Conservation (phyloP, 2,329 filamentous ascomycete genomes). For the Penicillium sp. region DNA sequence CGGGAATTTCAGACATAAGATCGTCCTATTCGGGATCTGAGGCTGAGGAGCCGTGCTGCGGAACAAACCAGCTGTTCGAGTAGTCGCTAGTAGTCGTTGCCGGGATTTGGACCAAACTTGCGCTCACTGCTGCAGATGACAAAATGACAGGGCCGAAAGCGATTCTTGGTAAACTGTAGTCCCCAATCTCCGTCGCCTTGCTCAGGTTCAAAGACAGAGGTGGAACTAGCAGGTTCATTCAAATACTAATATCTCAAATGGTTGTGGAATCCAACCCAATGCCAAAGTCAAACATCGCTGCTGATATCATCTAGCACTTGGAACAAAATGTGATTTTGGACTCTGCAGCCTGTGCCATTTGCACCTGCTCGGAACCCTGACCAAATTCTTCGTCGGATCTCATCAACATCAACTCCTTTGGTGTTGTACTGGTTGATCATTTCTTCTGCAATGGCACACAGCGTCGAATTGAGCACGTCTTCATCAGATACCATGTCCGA, state of each 20-base stretch:
- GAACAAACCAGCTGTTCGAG: background rate
- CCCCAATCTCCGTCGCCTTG: background rate
- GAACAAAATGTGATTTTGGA: slow-evolving; percentile 38
- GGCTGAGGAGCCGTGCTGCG: background rate
- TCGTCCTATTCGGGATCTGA: background rate
- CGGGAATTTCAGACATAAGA: background rate
- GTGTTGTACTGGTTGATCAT: slow-evolving; percentile 34
- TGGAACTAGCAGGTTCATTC: background rate
- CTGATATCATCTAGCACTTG: slow-evolving; percentile 35
- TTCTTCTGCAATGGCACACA: slow-evolving; percentile 34
- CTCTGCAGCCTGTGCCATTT: slow-evolving; percentile 29
- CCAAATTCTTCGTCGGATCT: slow-evolving; percentile 30
- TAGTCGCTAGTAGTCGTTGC: background rate
- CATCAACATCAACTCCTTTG: slow-evolving; percentile 27
- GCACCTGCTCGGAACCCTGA: slow-evolving; percentile 27
- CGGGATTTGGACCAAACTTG: too few relatives aligned
- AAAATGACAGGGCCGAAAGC: background rate
- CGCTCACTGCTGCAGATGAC: background rate
- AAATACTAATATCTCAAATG: background rate
- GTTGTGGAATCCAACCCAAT: background rate
- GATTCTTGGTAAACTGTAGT: background rate
- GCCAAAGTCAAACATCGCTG: slow-evolving; percentile 17
- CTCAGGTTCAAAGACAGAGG: too few relatives aligned
- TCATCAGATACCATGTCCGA: slow-evolving; percentile 15
- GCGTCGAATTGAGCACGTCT: slow-evolving; percentile 28